These are phyloP conservation scores for Psophocarpus tetragonolobus DNA, from an alignment of 306 rosid genomes.

Conservation along the genomic window DNA sequence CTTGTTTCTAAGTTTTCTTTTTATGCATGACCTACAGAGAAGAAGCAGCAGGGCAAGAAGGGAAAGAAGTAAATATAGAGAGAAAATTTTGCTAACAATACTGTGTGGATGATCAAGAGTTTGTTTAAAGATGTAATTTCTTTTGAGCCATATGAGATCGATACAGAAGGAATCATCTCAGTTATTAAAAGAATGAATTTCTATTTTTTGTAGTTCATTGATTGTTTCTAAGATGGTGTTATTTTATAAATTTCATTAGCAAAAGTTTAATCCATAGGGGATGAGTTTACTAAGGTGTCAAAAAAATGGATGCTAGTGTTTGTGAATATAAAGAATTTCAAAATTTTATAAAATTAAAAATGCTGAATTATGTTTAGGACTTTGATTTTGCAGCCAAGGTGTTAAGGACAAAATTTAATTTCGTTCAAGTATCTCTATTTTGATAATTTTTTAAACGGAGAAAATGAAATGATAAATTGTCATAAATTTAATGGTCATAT, in stretches of 20 bases:
- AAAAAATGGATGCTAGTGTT: background rate
- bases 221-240: background rate
- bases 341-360: background rate
- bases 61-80: slow-evolving; percentile 39
- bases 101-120: background rate
- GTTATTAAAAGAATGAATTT: background rate
- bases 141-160: background rate
- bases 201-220: background rate
- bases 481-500: too few species aligned
- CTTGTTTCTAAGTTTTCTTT: background rate
- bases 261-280: background rate
- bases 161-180: background rate
- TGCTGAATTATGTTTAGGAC: background rate
- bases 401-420: background rate
- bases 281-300: background rate
- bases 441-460: background rate
- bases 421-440: background rate
- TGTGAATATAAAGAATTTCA: background rate
- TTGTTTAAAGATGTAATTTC: background rate
- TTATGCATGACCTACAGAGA: slow-evolving; percentile 43
- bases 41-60: slow-evolving; percentile 59
- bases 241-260: background rate
- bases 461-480: too few species aligned
- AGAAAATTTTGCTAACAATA: background rate
- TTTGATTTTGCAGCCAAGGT: background rate